Evolutionary conservation across 1,284 basidiomycete species (phyloP).

Genomic region (Violaceomyces palustris): DNA sequence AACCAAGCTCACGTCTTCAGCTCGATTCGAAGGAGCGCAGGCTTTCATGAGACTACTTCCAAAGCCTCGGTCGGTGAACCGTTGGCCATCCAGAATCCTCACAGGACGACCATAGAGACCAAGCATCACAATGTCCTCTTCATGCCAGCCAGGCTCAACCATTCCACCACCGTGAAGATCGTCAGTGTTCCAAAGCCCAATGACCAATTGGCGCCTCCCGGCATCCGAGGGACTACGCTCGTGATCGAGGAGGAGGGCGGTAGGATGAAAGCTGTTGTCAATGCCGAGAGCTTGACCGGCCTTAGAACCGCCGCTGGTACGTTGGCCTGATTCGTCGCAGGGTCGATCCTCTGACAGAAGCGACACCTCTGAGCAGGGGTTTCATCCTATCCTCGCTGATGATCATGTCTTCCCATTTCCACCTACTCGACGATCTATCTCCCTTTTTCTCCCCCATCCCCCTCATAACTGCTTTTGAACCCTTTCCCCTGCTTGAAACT

Average conservation of each 20-base stretch:
- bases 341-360: too few relatives aligned
- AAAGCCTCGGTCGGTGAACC: neutral
- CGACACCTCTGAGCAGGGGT: too few relatives aligned
- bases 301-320: slow-evolving; percentile 72
- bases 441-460: neutral
- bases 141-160: slow-evolving; percentile 65
- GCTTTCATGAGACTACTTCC: too few relatives aligned
- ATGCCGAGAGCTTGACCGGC: slow-evolving; percentile 70
- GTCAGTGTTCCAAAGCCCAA: slow-evolving; percentile 62
- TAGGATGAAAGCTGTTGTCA: slow-evolving; percentile 66
- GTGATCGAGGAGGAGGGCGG: slow-evolving; percentile 69
- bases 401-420: too few relatives aligned
- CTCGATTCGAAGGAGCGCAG: too few relatives aligned
- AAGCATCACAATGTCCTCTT: slow-evolving; percentile 51
- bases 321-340: too few relatives aligned
- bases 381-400: too few relatives aligned
- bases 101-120: neutral
- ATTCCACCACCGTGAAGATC: slow-evolving; percentile 62
- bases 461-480: slow-evolving; percentile 56
- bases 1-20: neutral
- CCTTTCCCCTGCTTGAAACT: slow-evolving; percentile 60
- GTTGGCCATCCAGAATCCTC: neutral
- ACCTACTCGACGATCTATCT: too few relatives aligned
- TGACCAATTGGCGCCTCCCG: slow-evolving; percentile 55
- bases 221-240: slow-evolving; percentile 70